Conservation (phyloP, 768 basidiomycete genomes). For the Panus rudis region DNA sequence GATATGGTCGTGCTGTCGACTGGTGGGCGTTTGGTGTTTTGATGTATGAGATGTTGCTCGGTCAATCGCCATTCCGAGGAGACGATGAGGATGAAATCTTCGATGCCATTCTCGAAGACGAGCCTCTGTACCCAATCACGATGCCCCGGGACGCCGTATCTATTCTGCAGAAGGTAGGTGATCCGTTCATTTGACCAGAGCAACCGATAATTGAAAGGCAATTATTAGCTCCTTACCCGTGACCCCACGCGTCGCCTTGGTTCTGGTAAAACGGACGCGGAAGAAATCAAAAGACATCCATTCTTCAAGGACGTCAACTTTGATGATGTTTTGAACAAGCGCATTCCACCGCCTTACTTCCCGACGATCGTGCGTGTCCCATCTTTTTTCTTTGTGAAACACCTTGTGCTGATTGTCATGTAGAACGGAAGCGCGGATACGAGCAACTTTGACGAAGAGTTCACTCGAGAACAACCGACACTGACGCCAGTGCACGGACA, state of each 20-base stretch:
- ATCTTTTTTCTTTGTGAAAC: not conserved
- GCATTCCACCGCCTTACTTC: conserved; percentile 96
- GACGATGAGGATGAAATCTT: conserved; percentile 99
- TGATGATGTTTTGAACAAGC: conserved; percentile 95
- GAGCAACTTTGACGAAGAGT: conserved; percentile 95
- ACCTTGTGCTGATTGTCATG: conserved; percentile 1
- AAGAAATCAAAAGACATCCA: conserved; percentile 93
- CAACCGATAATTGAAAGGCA: not conserved
- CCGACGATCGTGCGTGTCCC: conserved; percentile 77
- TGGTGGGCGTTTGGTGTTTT: conserved; percentile 99
- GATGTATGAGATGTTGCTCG: conserved; percentile 97
- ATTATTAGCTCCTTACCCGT: conserved; percentile 76
- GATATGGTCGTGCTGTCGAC: conserved; percentile 96
- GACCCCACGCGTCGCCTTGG: conserved; percentile 90
- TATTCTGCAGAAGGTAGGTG: conserved; percentile 79
- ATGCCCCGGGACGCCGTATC: conserved; percentile 98
- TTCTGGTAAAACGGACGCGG: conserved; percentile 86
- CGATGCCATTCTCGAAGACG: conserved; percentile 97
- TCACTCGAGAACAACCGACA: conserved; percentile 94
- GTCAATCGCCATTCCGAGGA: conserved; percentile 98
- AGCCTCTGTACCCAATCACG: conserved; percentile 96
- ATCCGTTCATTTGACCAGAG: not conserved
- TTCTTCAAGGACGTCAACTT: conserved; percentile 99
- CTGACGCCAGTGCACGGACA: conserved; percentile 96
- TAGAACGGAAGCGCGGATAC: conserved; percentile 83